Evolutionary conservation across 805 yeast species (phyloP), one percentile per base, ranked within the genome.

Genomic region (Saturnispora sanitii): DNA sequence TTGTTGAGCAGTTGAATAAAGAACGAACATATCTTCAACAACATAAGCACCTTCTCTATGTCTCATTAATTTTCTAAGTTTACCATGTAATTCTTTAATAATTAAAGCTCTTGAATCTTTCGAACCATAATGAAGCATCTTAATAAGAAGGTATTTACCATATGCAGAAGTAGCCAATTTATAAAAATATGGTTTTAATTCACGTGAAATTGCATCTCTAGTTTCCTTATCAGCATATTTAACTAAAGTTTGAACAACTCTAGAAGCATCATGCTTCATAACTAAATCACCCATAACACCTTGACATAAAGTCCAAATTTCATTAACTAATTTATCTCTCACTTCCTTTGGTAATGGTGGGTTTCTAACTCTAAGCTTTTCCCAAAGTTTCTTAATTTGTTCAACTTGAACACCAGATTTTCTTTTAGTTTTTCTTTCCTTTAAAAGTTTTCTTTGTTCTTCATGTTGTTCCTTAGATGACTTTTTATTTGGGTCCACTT

Each of bases 21-120:
- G 73, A 19, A 85, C 84, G 57, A 70, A 90, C 54, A 85, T 69
- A 68, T 90, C 98, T 64, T 90, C 97, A 49, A 88, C 87, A 30
- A 90, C 97, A 55, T 90, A 87, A 12, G 97, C 97, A 64, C 96
- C 98, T 70, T 90, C 97, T 66, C 83, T 81, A 65, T 90, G 96
- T 68, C 94, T 79, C 92, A 90, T 86, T 44, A 90, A 68, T 63
- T 86, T 90, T 60, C 96, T 73, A 54, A 85, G 74, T 52, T 80
- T 79, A 37, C 98, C 98, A 56, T 87, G 95, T 49, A 90, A 70
- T 64, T 87, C 96, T 55, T 80, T 72, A 42, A 88, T 70, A 42
- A 90, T 81, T 28, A 75, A 51, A 40, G 77, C 81, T 53, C 95
- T 73, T 1, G 88, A 77, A 23, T 79, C 79, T 56, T 79, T 85